These are phyloP conservation scores for Cutaneotrichosporon spelunceum DNA, from an alignment of 1,284 basidiomycete genomes.

Conservation along the genomic window DNA sequence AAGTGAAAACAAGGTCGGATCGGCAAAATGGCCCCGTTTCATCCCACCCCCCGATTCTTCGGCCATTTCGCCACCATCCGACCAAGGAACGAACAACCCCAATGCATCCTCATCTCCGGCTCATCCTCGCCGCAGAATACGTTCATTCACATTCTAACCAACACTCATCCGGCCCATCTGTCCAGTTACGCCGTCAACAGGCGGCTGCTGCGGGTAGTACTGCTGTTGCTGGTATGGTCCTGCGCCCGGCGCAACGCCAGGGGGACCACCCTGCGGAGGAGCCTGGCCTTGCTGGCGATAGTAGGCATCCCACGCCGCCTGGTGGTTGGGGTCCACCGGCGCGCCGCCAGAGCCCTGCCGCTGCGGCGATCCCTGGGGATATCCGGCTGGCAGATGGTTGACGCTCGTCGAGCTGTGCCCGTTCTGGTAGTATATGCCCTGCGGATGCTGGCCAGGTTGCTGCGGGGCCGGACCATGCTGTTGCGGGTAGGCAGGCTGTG, in stretches of 20 bases:
- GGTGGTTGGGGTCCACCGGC: conserved; percentile 36
- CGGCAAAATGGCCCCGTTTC: conserved; percentile 1
- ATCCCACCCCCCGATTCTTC: neutral
- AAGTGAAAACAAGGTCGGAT: conserved; percentile 4
- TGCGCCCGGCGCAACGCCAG: conserved; percentile 9
- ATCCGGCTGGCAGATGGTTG: conserved; percentile 18
- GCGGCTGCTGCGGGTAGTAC: conserved; percentile 20
- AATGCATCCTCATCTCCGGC: neutral
- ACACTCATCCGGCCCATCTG: conserved; percentile 43
- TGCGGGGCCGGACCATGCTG: conserved; percentile 12
- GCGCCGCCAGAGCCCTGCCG: conserved; percentile 28
- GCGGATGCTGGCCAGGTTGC: neutral
- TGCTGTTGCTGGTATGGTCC: conserved; percentile 19
- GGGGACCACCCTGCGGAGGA: conserved; percentile 19
- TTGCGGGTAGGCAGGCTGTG: conserved; percentile 29
- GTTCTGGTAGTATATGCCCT: conserved; percentile 14
- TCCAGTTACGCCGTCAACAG: conserved; percentile 22
- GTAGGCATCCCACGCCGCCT: conserved; percentile 49
- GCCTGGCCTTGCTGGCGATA: conserved; percentile 38
- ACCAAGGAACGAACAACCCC: neutral
- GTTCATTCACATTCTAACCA: conserved; percentile 3
- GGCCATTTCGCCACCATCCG: neutral
- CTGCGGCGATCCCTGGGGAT: conserved; percentile 26
- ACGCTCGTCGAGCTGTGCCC: conserved; percentile 8
- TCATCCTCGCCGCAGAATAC: neutral